phyloP scores from a whole-genome alignment of 371 early-diverging fungal genomes.

The Syncephalastrum sp. region DNA sequence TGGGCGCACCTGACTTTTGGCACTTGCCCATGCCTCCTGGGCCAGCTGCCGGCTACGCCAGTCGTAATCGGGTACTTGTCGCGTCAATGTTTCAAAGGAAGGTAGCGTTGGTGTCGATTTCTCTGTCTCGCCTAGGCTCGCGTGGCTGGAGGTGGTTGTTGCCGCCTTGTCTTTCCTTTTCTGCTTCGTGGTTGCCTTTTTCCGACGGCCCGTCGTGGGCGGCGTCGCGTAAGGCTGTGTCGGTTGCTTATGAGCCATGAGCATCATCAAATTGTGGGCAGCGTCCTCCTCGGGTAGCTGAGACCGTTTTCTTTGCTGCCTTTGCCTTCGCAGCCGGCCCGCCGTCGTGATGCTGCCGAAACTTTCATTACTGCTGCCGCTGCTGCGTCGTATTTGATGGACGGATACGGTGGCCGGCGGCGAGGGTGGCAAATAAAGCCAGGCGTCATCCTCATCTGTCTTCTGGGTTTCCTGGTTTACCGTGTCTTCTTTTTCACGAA shows the following conservation, averaged over 20 bases:
- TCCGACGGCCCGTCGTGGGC: too few relatives aligned
- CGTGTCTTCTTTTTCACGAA: neutral
- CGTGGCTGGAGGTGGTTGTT: neutral
- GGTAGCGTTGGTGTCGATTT: neutral
- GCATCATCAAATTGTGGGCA: slow-evolving; percentile 10
- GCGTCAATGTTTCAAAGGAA: slow-evolving; percentile 7
- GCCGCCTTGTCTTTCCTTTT: neutral
- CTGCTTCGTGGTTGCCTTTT: neutral
- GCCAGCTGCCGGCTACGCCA: slow-evolving; percentile 4
- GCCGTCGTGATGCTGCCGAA: too few relatives aligned
- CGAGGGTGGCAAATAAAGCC: slow-evolving; percentile 5
- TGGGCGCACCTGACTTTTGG: neutral
- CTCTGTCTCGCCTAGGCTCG: neutral
- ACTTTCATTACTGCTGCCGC: too few relatives aligned
- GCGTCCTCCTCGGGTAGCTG: slow-evolving; percentile 6
- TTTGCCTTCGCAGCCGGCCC: neutral
- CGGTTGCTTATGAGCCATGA: too few relatives aligned
- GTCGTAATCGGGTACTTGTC: slow-evolving; percentile 10
- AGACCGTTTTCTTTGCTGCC: slow-evolving; percentile 1
- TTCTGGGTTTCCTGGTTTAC: neutral
- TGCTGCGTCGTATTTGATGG: too few relatives aligned
- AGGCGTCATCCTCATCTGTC: neutral
- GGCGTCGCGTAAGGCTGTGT: too few relatives aligned
- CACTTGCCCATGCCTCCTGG: neutral
- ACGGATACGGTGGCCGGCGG: slow-evolving; percentile 3